These are phyloP conservation scores for Liriodendron chinense DNA, from an alignment of 164 flowering plant species.

Conservation along the genomic window DNA sequence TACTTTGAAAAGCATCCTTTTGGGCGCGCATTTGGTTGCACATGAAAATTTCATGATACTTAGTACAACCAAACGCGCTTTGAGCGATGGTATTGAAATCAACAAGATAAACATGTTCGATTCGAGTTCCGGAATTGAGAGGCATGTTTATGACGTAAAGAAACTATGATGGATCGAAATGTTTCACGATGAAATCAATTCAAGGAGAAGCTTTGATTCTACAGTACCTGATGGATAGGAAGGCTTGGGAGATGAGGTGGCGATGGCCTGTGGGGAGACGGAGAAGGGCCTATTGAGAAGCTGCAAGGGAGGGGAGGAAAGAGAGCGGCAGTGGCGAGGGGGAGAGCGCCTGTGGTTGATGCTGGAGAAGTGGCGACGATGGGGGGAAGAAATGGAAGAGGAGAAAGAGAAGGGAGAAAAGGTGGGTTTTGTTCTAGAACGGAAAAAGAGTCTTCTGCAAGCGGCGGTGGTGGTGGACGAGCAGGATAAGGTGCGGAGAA, in stretches of 20 bases:
- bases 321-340: conserved; percentile 27
- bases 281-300: conserved; percentile 36
- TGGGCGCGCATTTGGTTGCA: too few relatives aligned
- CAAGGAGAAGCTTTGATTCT: not conserved
- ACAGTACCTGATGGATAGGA: conserved; percentile 45
- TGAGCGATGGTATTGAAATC: too few relatives aligned
- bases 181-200: not conserved
- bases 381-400: conserved; percentile 15
- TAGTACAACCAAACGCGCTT: too few relatives aligned
- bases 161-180: too few relatives aligned
- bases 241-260: conserved; percentile 37
- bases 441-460: conserved; percentile 34
- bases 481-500: conserved; percentile 51
- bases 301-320: conserved; percentile 20
- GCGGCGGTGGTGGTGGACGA: conserved; percentile 27
- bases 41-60: too few relatives aligned
- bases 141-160: too few relatives aligned
- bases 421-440: conserved; percentile 9
- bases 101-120: too few relatives aligned
- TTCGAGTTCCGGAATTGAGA: too few relatives aligned
- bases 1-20: too few relatives aligned
- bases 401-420: not conserved
- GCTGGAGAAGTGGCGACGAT: not conserved
- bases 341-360: conserved; percentile 20
- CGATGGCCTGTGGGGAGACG: conserved; percentile 54